phyloP scores from a whole-genome alignment of 1,139 yeast species.

The Entelexis sorbosivorans region DNA sequence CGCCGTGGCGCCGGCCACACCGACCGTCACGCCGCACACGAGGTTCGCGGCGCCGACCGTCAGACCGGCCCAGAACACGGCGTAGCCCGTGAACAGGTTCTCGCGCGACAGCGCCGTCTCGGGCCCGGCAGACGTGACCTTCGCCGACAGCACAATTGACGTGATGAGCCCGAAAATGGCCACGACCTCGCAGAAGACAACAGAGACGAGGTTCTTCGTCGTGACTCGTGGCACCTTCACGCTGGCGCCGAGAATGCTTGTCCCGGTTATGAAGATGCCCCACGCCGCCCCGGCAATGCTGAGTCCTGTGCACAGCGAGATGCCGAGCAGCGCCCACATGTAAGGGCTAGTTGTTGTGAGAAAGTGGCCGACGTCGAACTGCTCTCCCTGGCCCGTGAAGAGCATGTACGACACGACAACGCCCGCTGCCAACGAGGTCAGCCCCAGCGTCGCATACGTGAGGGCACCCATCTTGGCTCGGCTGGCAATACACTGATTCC shows the following conservation, averaged over 20 bases:
- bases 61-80: conserved; percentile 96
- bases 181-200: conserved; percentile 98
- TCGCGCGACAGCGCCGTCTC: conserved; percentile 59
- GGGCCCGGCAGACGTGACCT: conserved; percentile 62
- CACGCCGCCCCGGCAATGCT: conserved; percentile 98
- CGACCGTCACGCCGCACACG: conserved; percentile 95
- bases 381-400: conserved; percentile 84
- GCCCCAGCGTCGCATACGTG: conserved; percentile 11
- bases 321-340: conserved; percentile 93
- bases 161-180: conserved; percentile 96
- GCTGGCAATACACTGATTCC: not conserved
- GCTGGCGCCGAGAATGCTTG: conserved; percentile 94
- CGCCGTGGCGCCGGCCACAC: conserved; percentile 95
- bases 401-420: conserved; percentile 44
- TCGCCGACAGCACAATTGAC: conserved; percentile 94
- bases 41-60: conserved; percentile 91
- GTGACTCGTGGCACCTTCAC: conserved; percentile 95
- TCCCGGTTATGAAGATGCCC: conserved; percentile 93
- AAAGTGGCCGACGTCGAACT: conserved; percentile 82
- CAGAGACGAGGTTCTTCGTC: conserved; percentile 89
- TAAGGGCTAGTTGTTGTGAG: conserved; percentile 82
- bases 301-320: conserved; percentile 84
- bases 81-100: conserved; percentile 73
- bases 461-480: conserved; percentile 16
- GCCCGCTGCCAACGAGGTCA: conserved; percentile 14